A percentile compares a stretch with the other conserved stretches of the same genome.
These are phyloP conservation scores for Aechmea fasciata DNA, from an alignment of 176 grass and related monocot genomes.

Conservation along the genomic window DNA sequence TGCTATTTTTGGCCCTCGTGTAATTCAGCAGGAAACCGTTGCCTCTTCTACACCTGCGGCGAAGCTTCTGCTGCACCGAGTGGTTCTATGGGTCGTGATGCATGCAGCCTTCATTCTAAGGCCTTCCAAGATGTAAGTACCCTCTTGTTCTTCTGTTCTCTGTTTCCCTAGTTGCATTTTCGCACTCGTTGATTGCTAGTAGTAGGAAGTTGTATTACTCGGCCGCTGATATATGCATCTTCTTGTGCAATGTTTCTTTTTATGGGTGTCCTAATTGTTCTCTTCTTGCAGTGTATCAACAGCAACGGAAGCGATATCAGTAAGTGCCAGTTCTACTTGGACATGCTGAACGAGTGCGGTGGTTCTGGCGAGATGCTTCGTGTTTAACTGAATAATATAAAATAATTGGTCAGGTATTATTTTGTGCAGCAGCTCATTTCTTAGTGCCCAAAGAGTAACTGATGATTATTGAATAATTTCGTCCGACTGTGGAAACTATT, in stretches of 20 bases:
- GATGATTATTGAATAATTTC: neutral
- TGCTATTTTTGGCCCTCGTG: constrained; percentile 27
- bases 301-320: constrained; percentile 6
- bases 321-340: constrained; percentile 21
- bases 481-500: neutral
- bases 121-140: constrained; percentile 33
- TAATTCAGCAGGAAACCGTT: constrained; percentile 28
- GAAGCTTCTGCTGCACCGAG: constrained; percentile 5
- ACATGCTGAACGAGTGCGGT: constrained; percentile 15
- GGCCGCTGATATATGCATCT: too few relatives aligned
- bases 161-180: neutral
- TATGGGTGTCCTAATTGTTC: neutral
- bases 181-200: neutral
- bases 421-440: neutral
- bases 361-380: neutral
- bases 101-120: constrained; percentile 28
- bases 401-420: neutral
- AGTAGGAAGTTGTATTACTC: neutral
- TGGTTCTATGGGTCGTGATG: neutral
- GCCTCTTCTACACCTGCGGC: neutral
- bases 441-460: neutral
- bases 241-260: neutral
- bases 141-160: neutral
- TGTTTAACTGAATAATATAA: neutral
- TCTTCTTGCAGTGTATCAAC: constrained; percentile 15